Evolutionary conservation across 1,284 basidiomycete species (phyloP), one percentile per base, ranked within the genome.

Genomic region (Phylloporus gajari): DNA sequence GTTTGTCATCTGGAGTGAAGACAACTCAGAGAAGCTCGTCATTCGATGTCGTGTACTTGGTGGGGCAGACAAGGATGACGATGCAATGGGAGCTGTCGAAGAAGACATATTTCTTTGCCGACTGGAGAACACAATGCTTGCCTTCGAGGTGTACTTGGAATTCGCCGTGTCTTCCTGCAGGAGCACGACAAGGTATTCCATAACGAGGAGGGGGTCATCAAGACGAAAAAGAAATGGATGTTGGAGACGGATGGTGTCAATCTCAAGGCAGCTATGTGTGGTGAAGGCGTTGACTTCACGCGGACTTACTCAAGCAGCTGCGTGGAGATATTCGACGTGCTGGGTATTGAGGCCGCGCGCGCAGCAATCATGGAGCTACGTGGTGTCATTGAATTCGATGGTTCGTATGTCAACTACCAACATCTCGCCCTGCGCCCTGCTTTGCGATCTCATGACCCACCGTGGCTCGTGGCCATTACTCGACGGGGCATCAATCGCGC

Each of bases 401-500:
- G 97, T 89, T 99, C 97, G 27, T 98, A 99, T 81, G 97, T 99
- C 87, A 99, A 99, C 85, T 99, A 98, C 85, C 93, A 98, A 69
- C 98, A 99, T 83, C 88, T 99, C 70, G 95, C 97, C 2, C 87
- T 99, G 27, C 70, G 95, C 97, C 2, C 87, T 99, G 27, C 91
- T 99, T 35, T 97, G 96, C 83, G 98, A 99, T 83, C 88, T 99
- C 67, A 99, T 99, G 98, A 99, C 97, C 21, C 96, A 97, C 79
- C 95, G 96, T 71, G 98, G 98, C 56, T 86, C 91, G 15, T 99
- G 97, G 96, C 97, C 19, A 99, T 99, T 84, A 99, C 98, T 65
- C 96, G 98, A 66, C 98, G 99, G 81, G 98, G 98, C 84, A 99
- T 99, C 85, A 99, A 99, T 85, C 93, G 97, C 69, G 95, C 97